Evolutionary conservation across 164 flowering plant genomes (phyloP).

Genomic region (Vitis cinerea): DNA sequence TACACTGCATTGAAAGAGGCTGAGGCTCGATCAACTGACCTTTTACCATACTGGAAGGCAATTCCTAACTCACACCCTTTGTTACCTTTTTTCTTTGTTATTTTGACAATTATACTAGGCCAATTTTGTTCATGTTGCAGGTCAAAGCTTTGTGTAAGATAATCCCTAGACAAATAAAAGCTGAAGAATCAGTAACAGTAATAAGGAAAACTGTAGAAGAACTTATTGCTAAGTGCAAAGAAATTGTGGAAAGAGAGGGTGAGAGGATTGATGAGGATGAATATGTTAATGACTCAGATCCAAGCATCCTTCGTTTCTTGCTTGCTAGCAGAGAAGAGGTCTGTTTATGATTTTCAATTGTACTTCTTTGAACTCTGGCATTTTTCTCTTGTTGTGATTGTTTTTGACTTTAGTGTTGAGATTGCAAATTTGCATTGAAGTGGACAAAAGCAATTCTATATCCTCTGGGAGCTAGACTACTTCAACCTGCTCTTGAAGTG

Average conservation of each 20-base stretch:
- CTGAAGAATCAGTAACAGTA: constrained; percentile 72
- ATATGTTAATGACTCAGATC: constrained; percentile 86
- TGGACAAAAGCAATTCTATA: too few species aligned
- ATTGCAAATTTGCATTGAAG: too few species aligned
- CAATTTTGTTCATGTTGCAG: constrained; percentile 32
- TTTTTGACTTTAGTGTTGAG: neutral
- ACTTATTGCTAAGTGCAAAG: constrained; percentile 73
- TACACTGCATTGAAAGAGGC: constrained; percentile 93
- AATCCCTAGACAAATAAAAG: constrained; percentile 87
- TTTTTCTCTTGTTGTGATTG: neutral
- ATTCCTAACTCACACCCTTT: constrained; percentile 10
- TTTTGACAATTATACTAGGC: neutral
- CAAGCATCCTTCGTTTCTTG: constrained; percentile 91
- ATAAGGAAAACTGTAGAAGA: constrained; percentile 80
- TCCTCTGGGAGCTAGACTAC: too few species aligned
- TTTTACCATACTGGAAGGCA: constrained; percentile 95
- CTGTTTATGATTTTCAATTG: constrained; percentile 1
- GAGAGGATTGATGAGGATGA: constrained; percentile 80
- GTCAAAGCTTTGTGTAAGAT: constrained; percentile 65
- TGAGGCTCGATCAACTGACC: constrained; percentile 84
- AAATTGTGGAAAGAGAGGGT: constrained; percentile 81
- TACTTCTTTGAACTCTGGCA: neutral
- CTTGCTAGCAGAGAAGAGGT: constrained; percentile 98
- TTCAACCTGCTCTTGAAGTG: too few species aligned
- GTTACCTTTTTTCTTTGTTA: neutral